A percentile compares a stretch with the other conserved stretches of the same genome.
These are phyloP conservation scores for Talaromyces borbonicus DNA, from an alignment of 495 filamentous ascomycete genomes.

Conservation along the genomic window DNA sequence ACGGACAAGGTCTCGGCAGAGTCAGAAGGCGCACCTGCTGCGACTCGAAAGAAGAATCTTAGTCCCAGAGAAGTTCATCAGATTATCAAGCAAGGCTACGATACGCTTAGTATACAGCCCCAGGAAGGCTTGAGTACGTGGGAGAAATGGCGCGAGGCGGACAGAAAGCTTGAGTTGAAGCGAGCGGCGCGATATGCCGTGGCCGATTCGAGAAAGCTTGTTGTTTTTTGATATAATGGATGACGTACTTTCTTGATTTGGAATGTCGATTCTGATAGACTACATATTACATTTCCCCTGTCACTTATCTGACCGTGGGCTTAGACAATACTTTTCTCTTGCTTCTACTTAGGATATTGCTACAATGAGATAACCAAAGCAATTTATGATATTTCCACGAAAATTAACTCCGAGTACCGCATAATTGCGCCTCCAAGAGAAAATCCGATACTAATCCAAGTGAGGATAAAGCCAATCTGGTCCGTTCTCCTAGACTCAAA, in stretches of 20 bases:
- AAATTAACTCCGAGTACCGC: too few relatives aligned
- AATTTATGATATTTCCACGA: too few relatives aligned
- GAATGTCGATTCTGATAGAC: too few relatives aligned
- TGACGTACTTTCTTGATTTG: background rate
- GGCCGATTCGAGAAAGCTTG: slow-evolving; percentile 36
- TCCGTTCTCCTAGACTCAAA: too few relatives aligned
- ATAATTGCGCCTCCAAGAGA: too few relatives aligned
- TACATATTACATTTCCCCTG: too few relatives aligned
- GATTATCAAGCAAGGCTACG: slow-evolving; percentile 92
- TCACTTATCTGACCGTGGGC: too few relatives aligned
- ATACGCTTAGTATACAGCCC: slow-evolving; percentile 78
- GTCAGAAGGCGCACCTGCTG: slow-evolving; percentile 13
- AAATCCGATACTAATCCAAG: too few relatives aligned
- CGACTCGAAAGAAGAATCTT: slow-evolving; percentile 47
- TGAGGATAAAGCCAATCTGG: too few relatives aligned
- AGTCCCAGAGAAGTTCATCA: slow-evolving; percentile 76
- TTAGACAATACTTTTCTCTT: too few relatives aligned
- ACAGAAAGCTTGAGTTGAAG: slow-evolving; percentile 65
- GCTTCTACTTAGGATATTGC: too few relatives aligned
- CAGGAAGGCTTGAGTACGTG: slow-evolving; percentile 75
- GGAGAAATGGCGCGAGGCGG: slow-evolving; percentile 60
- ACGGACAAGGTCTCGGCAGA: slow-evolving; percentile 26
- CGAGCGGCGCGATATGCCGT: slow-evolving; percentile 69
- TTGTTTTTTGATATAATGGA: slow-evolving; percentile 17
- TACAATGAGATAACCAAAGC: too few relatives aligned